Evolutionary conservation across 495 filamentous ascomycete genomes (phyloP).

Genomic region (Xylaria scruposa): DNA sequence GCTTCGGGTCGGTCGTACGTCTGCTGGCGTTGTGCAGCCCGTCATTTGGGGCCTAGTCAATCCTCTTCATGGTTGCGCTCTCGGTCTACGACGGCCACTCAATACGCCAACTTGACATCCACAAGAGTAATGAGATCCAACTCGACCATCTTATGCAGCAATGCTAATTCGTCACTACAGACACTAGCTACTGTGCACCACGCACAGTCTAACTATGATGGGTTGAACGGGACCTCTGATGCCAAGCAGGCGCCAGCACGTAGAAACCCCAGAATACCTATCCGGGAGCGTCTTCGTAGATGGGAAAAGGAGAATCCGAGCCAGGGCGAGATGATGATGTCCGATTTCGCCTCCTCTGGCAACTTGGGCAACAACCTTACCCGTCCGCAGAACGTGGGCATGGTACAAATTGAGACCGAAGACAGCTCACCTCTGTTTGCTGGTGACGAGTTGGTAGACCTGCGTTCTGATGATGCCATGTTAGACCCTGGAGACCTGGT

Average conservation of each 20-base stretch:
- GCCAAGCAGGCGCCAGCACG: neutral
- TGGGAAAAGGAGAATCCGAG: constrained; percentile 61
- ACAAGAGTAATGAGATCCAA: constrained; percentile 35
- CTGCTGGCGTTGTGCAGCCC: constrained; percentile 39
- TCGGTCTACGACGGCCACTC: constrained; percentile 21
- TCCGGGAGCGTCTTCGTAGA: constrained; percentile 59
- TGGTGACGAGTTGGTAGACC: constrained; percentile 49
- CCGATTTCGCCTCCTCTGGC: constrained; percentile 43
- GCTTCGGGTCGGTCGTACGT: constrained; percentile 36
- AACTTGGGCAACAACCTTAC: constrained; percentile 40
- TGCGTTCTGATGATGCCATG: constrained; percentile 39
- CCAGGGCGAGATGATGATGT: constrained; percentile 39
- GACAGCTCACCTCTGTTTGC: constrained; percentile 44
- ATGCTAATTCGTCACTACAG: constrained; percentile 28
- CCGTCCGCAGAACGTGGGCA: constrained; percentile 36
- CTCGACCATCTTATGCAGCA: neutral
- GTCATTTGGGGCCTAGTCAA: constrained; percentile 17
- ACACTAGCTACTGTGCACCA: constrained; percentile 34
- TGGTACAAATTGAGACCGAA: constrained; percentile 49
- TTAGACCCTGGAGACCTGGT: constrained; percentile 77
- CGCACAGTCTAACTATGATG: constrained; percentile 2
- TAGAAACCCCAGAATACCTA: constrained; percentile 20
- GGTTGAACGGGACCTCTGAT: neutral
- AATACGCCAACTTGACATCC: constrained; percentile 11
- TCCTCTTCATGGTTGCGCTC: constrained; percentile 24